A percentile compares a stretch with the other conserved stretches of the same genome.
Evolutionary conservation across 1,284 basidiomycete species (phyloP).

Genomic region (Macrocystidia cucumis): DNA sequence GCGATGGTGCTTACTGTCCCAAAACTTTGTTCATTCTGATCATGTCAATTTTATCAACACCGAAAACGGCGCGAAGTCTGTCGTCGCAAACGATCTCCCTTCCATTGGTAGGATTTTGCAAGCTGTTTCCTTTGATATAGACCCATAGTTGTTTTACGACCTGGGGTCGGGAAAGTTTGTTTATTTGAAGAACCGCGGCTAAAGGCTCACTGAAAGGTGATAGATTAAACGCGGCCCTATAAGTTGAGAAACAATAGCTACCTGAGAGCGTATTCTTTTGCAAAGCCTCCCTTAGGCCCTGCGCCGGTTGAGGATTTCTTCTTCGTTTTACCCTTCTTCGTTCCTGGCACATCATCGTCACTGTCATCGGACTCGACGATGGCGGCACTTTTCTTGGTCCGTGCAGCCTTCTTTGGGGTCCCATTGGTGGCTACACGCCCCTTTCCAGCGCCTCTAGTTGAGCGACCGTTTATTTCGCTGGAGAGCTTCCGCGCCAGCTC

Average conservation of each 20-base stretch:
- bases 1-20: slow-evolving; percentile 51
- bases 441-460: slow-evolving; percentile 37
- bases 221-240: neutral
- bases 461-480: slow-evolving; percentile 62
- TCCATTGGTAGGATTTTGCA: slow-evolving; percentile 78
- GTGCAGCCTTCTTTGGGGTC: slow-evolving; percentile 30
- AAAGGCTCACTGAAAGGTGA: slow-evolving; percentile 47
- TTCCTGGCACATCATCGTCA: slow-evolving; percentile 28
- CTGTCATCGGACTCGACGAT: slow-evolving; percentile 50
- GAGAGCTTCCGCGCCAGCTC: slow-evolving; percentile 65
- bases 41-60: slow-evolving; percentile 75
- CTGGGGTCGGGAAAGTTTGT: slow-evolving; percentile 76
- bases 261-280: slow-evolving; percentile 75
- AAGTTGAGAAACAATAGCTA: slow-evolving; percentile 18
- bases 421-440: slow-evolving; percentile 30
- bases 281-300: slow-evolving; percentile 60
- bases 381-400: slow-evolving; percentile 44
- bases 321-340: slow-evolving; percentile 29
- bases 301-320: slow-evolving; percentile 27
- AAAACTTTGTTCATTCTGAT: slow-evolving; percentile 83
- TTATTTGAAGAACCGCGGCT: slow-evolving; percentile 46
- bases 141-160: slow-evolving; percentile 84
- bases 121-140: slow-evolving; percentile 70
- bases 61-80: slow-evolving; percentile 62
- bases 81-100: slow-evolving; percentile 79